Evolutionary conservation across 2,329 filamentous ascomycete species (phyloP).

Genomic region (Aspergillus floridensis): DNA sequence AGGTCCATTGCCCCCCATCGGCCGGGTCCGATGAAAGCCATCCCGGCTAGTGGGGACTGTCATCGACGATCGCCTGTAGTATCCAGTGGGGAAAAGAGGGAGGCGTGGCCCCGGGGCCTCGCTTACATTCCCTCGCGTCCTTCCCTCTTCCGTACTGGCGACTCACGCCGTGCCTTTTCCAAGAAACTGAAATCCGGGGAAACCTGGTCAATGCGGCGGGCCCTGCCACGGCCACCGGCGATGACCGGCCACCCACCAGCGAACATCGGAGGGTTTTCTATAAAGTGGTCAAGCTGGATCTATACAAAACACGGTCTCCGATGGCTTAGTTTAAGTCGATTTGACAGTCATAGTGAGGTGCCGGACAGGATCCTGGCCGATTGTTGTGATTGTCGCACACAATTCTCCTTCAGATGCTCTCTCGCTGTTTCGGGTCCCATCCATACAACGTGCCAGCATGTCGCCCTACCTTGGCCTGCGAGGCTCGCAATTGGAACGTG

Average conservation of each 20-base stretch:
- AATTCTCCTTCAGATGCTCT: constrained; percentile 1
- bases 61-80: constrained; percentile 2
- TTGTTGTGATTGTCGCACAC: not conserved
- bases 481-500: constrained; percentile 20
- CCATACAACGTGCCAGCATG: constrained; percentile 4
- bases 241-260: constrained; percentile 3
- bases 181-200: not conserved
- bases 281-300: constrained; percentile 5
- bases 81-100: not conserved
- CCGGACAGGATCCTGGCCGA: not conserved
- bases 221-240: constrained; percentile 10
- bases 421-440: not conserved
- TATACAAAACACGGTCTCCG: not conserved
- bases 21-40: constrained; percentile 3
- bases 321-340: not conserved
- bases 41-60: constrained; percentile 2
- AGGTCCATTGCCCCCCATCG: constrained; percentile 3
- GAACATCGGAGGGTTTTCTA: constrained; percentile 1
- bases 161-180: not conserved
- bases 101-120: not conserved
- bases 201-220: constrained; percentile 6
- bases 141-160: not conserved
- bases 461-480: constrained; percentile 25
- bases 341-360: not conserved
- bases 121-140: not conserved